Evolutionary conservation across 352 stramenopile genomes (phyloP).

Genomic region (Thraustotheca clavata): DNA sequence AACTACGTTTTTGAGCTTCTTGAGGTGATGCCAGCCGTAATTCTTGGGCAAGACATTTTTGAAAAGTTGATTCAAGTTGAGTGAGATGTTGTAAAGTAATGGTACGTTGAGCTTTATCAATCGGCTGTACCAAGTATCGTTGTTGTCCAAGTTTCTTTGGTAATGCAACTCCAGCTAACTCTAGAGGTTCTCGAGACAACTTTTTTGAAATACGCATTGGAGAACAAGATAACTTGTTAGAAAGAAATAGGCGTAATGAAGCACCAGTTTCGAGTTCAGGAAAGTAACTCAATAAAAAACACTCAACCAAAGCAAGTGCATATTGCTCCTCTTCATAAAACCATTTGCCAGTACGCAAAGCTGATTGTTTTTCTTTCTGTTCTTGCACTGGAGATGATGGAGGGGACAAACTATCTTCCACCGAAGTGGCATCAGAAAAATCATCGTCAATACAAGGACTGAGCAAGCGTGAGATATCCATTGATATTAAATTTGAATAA

Average conservation of each 20-base stretch:
- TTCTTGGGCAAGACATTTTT: neutral
- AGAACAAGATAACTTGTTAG: conserved; percentile 29
- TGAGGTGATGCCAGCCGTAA: neutral
- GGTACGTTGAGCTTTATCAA: conserved; percentile 16
- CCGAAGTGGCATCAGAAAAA: neutral
- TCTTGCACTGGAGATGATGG: neutral
- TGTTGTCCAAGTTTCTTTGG: conserved; percentile 16
- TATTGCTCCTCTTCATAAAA: conserved; percentile 31
- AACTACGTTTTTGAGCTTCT: neutral
- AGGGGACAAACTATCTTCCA: no score
- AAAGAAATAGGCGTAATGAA: conserved; percentile 27
- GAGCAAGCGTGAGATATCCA: neutral
- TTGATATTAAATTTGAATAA: neutral
- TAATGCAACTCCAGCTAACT: neutral
- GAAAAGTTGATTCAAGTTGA: neutral
- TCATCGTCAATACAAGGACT: neutral
- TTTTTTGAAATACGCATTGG: conserved; percentile 34
- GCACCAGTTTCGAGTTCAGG: conserved; percentile 16
- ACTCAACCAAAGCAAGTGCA: conserved; percentile 25
- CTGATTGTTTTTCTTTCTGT: neutral
- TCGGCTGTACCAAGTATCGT: conserved; percentile 14
- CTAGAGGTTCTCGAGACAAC: conserved; percentile 12
- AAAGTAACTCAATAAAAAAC: conserved; percentile 24
- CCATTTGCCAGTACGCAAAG: conserved; percentile 30
- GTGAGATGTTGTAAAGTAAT: neutral